Evolutionary conservation across 1,284 basidiomycete species (phyloP).

Genomic region (Hemileia vastatrix): DNA sequence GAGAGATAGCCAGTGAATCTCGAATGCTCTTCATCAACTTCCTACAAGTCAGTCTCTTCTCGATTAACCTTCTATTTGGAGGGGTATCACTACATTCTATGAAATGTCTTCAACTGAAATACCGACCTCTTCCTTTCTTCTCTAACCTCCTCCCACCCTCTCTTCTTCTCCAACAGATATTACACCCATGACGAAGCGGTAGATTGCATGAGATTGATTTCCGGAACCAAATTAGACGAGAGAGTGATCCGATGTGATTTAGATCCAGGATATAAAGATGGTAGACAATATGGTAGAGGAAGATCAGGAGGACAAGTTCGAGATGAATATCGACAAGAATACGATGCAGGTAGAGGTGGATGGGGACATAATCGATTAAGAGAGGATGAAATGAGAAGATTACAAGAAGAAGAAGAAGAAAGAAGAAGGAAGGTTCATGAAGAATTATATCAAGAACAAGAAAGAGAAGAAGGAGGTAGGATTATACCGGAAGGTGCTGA

Average conservation of each 20-base stretch:
- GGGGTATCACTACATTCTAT: too few relatives aligned
- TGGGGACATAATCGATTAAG: conserved; percentile 35
- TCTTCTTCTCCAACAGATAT: conserved; percentile 27
- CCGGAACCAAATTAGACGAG: conserved; percentile 42
- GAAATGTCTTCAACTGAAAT: too few relatives aligned
- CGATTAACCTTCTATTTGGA: too few relatives aligned
- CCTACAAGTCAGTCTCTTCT: too few relatives aligned
- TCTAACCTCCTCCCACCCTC: background rate
- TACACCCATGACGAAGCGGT: conserved; percentile 44
- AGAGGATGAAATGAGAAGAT: conserved; percentile 42
- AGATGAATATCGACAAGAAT: conserved; percentile 43
- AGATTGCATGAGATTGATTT: conserved; percentile 41
- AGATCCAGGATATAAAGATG: conserved; percentile 41
- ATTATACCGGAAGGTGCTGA: conserved; percentile 28
- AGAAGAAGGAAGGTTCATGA: too few relatives aligned
- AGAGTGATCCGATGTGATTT: conserved; percentile 42
- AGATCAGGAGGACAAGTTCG: conserved; percentile 40
- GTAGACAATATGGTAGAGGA: conserved; percentile 41
- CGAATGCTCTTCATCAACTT: background rate
- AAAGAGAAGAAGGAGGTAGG: conserved; percentile 20
- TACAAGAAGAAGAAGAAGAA: conserved; percentile 26
- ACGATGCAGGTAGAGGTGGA: conserved; percentile 42
- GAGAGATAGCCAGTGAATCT: too few relatives aligned
- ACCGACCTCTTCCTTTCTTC: background rate
- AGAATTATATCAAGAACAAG: conserved; percentile 32